Evolutionary conservation across 331 rosid genomes (phyloP).

Genomic region (Malus hybrid): DNA sequence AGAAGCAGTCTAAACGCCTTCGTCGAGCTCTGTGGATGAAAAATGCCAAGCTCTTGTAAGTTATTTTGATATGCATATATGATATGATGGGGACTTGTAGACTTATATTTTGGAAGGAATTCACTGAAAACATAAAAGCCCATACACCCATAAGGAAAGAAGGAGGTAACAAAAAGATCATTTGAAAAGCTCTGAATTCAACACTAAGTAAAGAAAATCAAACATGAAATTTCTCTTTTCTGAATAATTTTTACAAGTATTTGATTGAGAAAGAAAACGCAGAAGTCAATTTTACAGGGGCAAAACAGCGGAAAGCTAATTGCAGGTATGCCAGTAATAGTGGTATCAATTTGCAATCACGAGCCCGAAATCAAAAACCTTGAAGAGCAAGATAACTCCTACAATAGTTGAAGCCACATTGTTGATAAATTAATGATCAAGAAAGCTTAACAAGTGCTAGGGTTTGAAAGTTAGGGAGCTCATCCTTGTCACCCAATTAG

Average conservation of each 20-base stretch:
- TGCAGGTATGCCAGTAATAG: background rate
- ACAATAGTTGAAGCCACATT: background rate
- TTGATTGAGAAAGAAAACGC: background rate
- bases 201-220: background rate
- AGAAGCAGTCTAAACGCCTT: slow-evolving; percentile 91
- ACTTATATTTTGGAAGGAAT: background rate
- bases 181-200: background rate
- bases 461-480: too few relatives aligned
- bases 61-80: slow-evolving; percentile 8
- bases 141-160: background rate
- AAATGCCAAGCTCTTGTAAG: slow-evolving; percentile 91
- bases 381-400: background rate
- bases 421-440: background rate
- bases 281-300: too few relatives aligned
- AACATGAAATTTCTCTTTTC: background rate
- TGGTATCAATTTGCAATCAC: background rate
- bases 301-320: background rate
- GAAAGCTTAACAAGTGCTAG: background rate
- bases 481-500: background rate
- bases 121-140: too few relatives aligned
- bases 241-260: background rate
- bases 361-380: background rate
- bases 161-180: background rate
- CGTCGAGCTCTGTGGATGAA: slow-evolving; percentile 97
- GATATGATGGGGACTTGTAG: background rate